phyloP scores from a whole-genome alignment of 1,284 basidiomycete species.

The Ustilago loliicola region DNA sequence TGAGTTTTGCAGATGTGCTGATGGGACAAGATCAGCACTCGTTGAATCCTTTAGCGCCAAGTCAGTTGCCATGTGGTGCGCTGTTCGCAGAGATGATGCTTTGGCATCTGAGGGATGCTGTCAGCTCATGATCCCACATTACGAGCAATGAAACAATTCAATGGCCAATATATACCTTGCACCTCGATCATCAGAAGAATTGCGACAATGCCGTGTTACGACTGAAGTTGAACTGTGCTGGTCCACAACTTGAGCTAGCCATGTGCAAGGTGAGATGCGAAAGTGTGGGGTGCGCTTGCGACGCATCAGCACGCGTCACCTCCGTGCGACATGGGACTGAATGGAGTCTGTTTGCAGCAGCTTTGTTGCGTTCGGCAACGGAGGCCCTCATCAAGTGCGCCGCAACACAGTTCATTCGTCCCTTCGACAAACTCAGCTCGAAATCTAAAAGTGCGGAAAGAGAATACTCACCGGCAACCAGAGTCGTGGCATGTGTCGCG shows the following conservation, averaged over 20 bases:
- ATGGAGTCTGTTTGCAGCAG: not conserved
- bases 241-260: too few relatives aligned
- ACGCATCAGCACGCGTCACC: not conserved
- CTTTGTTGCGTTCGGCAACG: not conserved
- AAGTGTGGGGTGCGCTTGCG: too few relatives aligned
- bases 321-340: not conserved
- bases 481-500: not conserved
- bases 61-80: constrained; percentile 49
- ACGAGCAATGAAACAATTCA: not conserved
- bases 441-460: too few relatives aligned
- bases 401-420: too few relatives aligned
- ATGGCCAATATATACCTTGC: constrained; percentile 8
- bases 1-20: constrained; percentile 50
- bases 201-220: not conserved
- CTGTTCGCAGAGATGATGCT: constrained; percentile 59
- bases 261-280: not conserved
- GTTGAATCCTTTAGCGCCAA: constrained; percentile 40
- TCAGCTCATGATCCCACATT: constrained; percentile 7
- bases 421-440: too few relatives aligned
- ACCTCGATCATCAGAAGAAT: not conserved
- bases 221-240: not conserved
- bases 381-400: not conserved
- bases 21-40: constrained; percentile 59
- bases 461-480: not conserved
- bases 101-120: constrained; percentile 44